These are phyloP conservation scores for Geosmithia putterillii DNA, from an alignment of 2,329 filamentous ascomycete genomes.

Conservation along the genomic window DNA sequence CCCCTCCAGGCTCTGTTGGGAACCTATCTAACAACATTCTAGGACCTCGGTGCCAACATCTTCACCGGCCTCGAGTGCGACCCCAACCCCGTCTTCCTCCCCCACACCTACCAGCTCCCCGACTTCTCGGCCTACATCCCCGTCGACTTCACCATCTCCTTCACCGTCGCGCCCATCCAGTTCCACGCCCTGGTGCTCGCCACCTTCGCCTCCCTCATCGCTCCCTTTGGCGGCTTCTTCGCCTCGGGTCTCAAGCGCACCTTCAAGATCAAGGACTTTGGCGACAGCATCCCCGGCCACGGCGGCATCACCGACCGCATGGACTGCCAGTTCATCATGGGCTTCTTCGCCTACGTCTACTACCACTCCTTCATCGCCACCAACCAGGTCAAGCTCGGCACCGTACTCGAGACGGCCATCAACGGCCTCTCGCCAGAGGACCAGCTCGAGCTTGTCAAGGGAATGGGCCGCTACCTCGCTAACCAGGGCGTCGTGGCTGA, in stretches of 20 bases:
- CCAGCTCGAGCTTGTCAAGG: constrained; percentile 69
- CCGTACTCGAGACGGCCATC: constrained; percentile 83
- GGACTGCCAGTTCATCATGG: constrained; percentile 99
- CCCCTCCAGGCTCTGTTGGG: background rate
- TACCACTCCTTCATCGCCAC: constrained; percentile 94
- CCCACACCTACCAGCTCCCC: constrained; percentile 62
- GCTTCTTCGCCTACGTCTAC: constrained; percentile 96
- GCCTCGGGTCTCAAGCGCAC: constrained; percentile 94
- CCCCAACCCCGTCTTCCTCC: constrained; percentile 82
- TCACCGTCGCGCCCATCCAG: constrained; percentile 79
- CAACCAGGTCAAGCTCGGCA: constrained; percentile 73
- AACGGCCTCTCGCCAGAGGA: constrained; percentile 79
- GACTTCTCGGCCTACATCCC: constrained; percentile 58
- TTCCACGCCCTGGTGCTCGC: constrained; percentile 84
- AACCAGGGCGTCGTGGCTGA: constrained; percentile 43
- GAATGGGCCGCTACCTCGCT: constrained; percentile 49
- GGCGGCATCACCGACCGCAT: constrained; percentile 98
- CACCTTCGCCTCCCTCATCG: constrained; percentile 90
- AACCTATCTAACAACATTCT: constrained; percentile 4
- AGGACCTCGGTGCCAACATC: constrained; percentile 84
- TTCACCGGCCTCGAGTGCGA: constrained; percentile 83
- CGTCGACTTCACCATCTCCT: constrained; percentile 43
- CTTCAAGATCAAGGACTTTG: constrained; percentile 99
- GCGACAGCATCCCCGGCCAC: constrained; percentile 93
- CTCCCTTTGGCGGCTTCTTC: constrained; percentile 96